Evolutionary conservation across 2,329 filamentous ascomycete species (phyloP).

Genomic region (Colletotrichum lindemuthianum): DNA sequence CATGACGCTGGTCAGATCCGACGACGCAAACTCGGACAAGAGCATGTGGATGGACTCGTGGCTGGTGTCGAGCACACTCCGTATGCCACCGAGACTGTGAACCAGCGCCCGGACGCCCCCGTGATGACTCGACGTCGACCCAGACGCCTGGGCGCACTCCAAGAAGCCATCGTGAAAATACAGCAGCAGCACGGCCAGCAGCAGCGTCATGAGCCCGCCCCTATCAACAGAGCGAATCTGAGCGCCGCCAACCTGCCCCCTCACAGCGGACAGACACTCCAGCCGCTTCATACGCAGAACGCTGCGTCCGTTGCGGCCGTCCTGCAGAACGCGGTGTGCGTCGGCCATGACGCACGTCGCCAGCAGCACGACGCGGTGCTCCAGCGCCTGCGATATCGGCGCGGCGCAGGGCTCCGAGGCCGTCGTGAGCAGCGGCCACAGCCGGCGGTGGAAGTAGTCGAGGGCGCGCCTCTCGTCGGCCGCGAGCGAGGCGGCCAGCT

Average conservation of each 20-base stretch:
- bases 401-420: constrained; percentile 43
- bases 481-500: constrained; percentile 38
- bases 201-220: constrained; percentile 43
- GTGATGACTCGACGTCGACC: constrained; percentile 44
- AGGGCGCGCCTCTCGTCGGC: constrained; percentile 44
- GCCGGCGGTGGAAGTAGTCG: constrained; percentile 46
- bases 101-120: constrained; percentile 50
- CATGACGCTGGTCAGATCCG: constrained; percentile 53
- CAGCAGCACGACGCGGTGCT: constrained; percentile 46
- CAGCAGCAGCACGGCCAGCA: constrained; percentile 55
- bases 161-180: constrained; percentile 54
- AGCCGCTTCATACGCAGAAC: constrained; percentile 41
- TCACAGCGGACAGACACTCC: constrained; percentile 45
- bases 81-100: constrained; percentile 44
- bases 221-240: constrained; percentile 40
- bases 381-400: constrained; percentile 43
- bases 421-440: constrained; percentile 46
- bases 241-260: constrained; percentile 43
- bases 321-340: constrained; percentile 45
- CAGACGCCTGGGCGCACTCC: constrained; percentile 42
- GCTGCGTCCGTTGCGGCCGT: constrained; percentile 41
- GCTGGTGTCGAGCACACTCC: constrained; percentile 38
- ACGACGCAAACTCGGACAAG: constrained; percentile 54
- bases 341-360: constrained; percentile 46
- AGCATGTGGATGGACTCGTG: constrained; percentile 50